Conservation (phyloP, 176 grass and related monocot species). For the Alloteropsis semialata region DNA sequence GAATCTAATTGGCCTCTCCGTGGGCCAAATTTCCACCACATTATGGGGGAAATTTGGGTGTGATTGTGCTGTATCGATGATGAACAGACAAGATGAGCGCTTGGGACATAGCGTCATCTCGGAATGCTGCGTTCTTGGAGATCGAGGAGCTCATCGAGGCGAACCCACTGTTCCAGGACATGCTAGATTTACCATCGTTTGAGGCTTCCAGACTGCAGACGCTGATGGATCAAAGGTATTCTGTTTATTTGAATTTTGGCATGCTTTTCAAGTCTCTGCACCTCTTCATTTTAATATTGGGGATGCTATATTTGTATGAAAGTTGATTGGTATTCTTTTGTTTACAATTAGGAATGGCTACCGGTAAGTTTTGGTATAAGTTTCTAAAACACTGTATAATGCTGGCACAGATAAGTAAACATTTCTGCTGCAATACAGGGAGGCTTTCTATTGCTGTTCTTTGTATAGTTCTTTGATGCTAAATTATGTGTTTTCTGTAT, state of each 20-base stretch:
- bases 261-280: background rate
- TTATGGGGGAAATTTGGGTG: background rate
- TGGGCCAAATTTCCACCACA: background rate
- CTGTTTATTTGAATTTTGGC: background rate
- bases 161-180: slow-evolving; percentile 83
- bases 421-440: background rate
- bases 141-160: slow-evolving; percentile 89
- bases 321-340: background rate
- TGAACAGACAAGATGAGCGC: slow-evolving; percentile 78
- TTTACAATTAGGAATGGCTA: background rate
- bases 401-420: background rate
- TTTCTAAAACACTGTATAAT: background rate
- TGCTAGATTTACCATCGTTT: slow-evolving; percentile 77
- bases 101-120: slow-evolving; percentile 80
- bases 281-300: background rate
- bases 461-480: background rate
- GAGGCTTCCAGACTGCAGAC: slow-evolving; percentile 63
- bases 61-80: slow-evolving; percentile 7
- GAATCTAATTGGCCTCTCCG: background rate
- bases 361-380: background rate
- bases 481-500: background rate
- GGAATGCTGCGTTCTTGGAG: slow-evolving; percentile 77
- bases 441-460: background rate
- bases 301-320: background rate
- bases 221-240: slow-evolving; percentile 80